Conservation (phyloP, 495 filamentous ascomycete species). For the Xylaria palmicola region DNA sequence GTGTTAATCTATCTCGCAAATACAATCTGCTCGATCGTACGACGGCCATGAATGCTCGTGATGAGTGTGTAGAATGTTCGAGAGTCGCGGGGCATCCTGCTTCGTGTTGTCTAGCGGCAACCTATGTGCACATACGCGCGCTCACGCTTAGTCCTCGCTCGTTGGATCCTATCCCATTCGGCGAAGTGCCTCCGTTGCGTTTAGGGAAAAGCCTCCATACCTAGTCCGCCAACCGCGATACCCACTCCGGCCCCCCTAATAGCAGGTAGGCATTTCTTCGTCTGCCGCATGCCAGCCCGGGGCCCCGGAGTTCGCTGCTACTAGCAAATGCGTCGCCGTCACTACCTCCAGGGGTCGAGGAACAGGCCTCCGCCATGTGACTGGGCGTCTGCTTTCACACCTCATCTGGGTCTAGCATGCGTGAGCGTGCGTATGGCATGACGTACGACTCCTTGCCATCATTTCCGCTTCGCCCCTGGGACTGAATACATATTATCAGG, state of each 20-base stretch:
- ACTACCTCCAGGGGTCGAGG: background rate
- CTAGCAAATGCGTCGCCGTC: background rate
- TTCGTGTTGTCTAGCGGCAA: background rate
- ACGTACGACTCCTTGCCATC: slow-evolving; percentile 1
- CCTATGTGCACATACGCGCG: background rate
- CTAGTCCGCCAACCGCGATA: background rate
- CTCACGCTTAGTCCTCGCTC: background rate
- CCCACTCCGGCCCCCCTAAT: slow-evolving; percentile 1
- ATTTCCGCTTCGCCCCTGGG: background rate
- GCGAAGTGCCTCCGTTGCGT: slow-evolving; percentile 9
- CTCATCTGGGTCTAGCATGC: slow-evolving; percentile 13
- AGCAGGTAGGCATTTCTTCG: background rate
- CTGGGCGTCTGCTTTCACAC: background rate
- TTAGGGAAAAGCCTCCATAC: slow-evolving; percentile 19
- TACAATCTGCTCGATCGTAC: background rate
- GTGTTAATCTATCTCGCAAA: background rate
- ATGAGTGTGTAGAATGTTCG: background rate
- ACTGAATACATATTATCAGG: background rate
- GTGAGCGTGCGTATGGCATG: background rate
- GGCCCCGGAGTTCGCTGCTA: background rate
- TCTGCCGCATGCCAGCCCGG: background rate
- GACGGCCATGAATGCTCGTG: background rate
- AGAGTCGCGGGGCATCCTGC: background rate
- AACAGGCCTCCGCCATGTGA: background rate
- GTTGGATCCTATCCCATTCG: slow-evolving; percentile 8